Conservation (phyloP, 140 eudicot genomes). For the Stevia rebaudiana region DNA sequence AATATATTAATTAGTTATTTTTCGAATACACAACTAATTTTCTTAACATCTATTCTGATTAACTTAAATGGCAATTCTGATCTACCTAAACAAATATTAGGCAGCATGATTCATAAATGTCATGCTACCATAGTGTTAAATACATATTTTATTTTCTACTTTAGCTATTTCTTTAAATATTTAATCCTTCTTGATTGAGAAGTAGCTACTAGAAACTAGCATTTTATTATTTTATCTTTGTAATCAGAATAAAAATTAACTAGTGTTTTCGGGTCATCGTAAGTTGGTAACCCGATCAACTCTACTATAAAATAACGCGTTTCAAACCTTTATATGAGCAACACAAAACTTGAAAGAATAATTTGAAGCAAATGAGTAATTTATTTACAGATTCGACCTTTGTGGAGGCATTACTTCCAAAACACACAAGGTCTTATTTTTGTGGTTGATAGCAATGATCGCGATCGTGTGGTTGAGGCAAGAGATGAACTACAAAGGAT, state of each 20-base stretch:
- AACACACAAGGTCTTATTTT: constrained; percentile 39
- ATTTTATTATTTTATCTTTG: background rate
- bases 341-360: background rate
- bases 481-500: constrained; percentile 38
- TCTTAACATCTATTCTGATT: too few species aligned
- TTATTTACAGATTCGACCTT: constrained; percentile 33
- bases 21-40: too few species aligned
- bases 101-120: background rate
- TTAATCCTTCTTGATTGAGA: too few species aligned
- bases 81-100: background rate
- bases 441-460: constrained; percentile 40
- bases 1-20: background rate
- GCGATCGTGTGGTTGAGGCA: constrained; percentile 36
- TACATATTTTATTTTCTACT: background rate
- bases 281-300: too few species aligned
- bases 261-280: background rate
- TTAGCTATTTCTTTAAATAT: background rate
- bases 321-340: background rate
- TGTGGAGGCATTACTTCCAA: constrained; percentile 41
- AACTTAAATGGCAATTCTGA: background rate
- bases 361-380: constrained; percentile 6
- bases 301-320: background rate
- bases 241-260: background rate
- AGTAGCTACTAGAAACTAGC: too few species aligned
- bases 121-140: background rate